Conservation (phyloP, 2,329 filamentous ascomycete genomes). For the Knufia fluminis region DNA sequence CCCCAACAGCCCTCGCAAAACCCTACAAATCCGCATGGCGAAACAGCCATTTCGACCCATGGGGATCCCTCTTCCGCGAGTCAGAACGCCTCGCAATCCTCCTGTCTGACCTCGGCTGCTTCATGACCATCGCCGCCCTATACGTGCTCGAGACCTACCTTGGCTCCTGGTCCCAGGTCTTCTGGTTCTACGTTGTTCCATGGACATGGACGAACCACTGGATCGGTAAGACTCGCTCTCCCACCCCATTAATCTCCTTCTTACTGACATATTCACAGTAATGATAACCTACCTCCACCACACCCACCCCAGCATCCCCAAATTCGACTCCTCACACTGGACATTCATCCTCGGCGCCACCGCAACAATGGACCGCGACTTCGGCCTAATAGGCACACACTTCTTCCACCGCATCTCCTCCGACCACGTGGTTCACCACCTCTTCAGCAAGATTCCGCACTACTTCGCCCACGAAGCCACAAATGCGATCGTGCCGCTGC, state of each 20-base stretch:
- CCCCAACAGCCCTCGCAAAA: neutral
- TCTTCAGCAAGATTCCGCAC: conserved; percentile 53
- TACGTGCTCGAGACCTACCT: neutral
- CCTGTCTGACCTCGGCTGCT: conserved; percentile 6
- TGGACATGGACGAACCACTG: conserved; percentile 65
- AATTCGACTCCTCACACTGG: conserved; percentile 53
- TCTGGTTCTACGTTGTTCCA: conserved; percentile 48
- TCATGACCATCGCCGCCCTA: conserved; percentile 3
- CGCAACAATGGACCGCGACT: conserved; percentile 55
- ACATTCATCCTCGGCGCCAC: conserved; percentile 54
- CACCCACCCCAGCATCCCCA: conserved; percentile 49
- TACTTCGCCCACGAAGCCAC: conserved; percentile 54
- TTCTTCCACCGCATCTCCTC: conserved; percentile 60
- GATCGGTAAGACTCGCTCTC: conserved; percentile 44
- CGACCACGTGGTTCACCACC: conserved; percentile 55
- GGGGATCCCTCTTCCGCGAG: conserved; percentile 6
- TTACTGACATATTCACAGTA: conserved; percentile 34
- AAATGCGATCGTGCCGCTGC: conserved; percentile 46
- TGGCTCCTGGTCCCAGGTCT: neutral
- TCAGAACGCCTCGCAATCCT: conserved; percentile 4
- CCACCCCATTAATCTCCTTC: neutral
- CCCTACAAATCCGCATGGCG: neutral
- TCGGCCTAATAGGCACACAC: conserved; percentile 56
- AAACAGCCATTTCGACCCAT: conserved; percentile 1
- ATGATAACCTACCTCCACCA: conserved; percentile 70